A percentile compares a stretch with the other conserved stretches of the same genome.
Conservation (phyloP, 345 rosid genomes). For the Syzygium aromaticum region DNA sequence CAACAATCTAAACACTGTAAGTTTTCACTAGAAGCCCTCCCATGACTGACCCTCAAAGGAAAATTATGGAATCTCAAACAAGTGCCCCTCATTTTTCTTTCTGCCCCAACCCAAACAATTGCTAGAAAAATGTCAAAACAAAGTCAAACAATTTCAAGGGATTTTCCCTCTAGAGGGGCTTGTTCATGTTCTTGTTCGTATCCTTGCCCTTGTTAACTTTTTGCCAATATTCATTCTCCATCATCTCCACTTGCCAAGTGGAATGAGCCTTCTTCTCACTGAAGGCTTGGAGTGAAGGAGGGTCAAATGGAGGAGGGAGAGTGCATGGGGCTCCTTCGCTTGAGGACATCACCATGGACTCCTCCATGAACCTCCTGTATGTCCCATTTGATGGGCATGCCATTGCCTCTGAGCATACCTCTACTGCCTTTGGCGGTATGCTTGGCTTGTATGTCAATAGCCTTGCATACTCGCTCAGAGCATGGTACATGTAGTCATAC, state of each 20-base stretch:
- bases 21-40: background rate
- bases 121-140: background rate
- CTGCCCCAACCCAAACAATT: background rate
- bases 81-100: background rate
- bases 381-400: constrained; percentile 27
- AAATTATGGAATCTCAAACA: background rate
- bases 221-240: constrained; percentile 42
- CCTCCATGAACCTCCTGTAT: constrained; percentile 43
- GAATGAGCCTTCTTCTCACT: constrained; percentile 23
- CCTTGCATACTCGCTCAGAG: constrained; percentile 50
- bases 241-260: constrained; percentile 37
- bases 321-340: constrained; percentile 38
- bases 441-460: constrained; percentile 58
- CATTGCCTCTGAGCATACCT: constrained; percentile 43
- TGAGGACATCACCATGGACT: constrained; percentile 47
- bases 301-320: constrained; percentile 36
- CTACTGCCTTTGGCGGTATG: constrained; percentile 34
- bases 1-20: background rate
- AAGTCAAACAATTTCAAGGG: background rate
- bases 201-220: background rate
- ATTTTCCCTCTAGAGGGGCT: background rate
- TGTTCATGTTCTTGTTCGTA: background rate
- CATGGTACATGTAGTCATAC: constrained; percentile 76
- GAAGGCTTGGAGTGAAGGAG: constrained; percentile 20
- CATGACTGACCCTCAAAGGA: background rate